Evolutionary conservation across 352 stramenopile species (phyloP).

Genomic region (Pythium brachiatum): DNA sequence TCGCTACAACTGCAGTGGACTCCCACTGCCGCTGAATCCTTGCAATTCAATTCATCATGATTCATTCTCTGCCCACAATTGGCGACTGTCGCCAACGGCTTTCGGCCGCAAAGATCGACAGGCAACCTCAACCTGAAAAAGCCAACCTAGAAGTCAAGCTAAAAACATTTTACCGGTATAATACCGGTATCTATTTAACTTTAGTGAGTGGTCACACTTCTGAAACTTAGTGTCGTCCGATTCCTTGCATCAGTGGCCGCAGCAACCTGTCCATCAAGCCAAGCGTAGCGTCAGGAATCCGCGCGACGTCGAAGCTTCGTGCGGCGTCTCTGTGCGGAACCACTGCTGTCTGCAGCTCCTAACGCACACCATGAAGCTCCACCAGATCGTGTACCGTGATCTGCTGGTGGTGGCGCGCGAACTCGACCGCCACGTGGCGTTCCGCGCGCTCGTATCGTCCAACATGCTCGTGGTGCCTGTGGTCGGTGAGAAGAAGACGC

Average conservation of each 20-base stretch:
- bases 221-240: not conserved
- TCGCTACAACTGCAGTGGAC: too few species aligned
- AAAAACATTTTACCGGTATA: too few species aligned
- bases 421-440: constrained; percentile 52
- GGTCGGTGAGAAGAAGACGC: constrained; percentile 26
- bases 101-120: too few species aligned
- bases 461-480: constrained; percentile 52
- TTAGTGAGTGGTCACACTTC: not conserved
- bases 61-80: too few species aligned
- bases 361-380: constrained; percentile 39
- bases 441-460: constrained; percentile 63
- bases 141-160: too few species aligned
- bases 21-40: too few species aligned
- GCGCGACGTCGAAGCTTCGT: constrained; percentile 1
- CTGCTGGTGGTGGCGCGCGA: constrained; percentile 48
- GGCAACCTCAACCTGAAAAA: too few species aligned
- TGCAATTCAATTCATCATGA: too few species aligned
- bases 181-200: too few species aligned
- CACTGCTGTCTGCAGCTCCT: not conserved
- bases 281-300: constrained; percentile 1
- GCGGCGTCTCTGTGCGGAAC: not conserved
- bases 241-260: not conserved
- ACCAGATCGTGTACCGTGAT: constrained; percentile 64
- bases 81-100: too few species aligned
- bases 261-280: too few species aligned